Conservation (phyloP, 345 rosid species). For the Citrus mangshanensis region DNA sequence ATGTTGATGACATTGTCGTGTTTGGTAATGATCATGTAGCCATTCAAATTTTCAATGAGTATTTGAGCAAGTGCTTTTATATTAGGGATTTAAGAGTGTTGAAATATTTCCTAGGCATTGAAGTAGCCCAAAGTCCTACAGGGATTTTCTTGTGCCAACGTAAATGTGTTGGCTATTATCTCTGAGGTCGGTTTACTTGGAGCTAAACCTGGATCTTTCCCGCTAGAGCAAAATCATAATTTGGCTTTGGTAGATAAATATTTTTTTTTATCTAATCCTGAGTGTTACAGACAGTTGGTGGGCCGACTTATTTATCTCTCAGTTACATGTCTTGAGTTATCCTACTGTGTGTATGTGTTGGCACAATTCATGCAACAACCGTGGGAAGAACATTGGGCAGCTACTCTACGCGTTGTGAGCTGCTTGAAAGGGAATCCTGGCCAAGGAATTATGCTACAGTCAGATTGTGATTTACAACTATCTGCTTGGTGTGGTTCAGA, state of each 20-base stretch:
- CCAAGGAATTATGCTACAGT: not conserved
- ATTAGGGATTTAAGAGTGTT: not conserved
- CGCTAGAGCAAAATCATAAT: slow-evolving; percentile 9
- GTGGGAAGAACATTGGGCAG: not conserved
- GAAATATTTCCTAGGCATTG: not conserved
- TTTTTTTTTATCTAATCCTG: not conserved
- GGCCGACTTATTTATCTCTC: not conserved
- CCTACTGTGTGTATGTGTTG: not conserved
- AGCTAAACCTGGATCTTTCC: not conserved
- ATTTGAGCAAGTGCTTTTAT: not conserved
- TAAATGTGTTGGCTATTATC: slow-evolving; percentile 1
- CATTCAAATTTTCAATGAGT: not conserved
- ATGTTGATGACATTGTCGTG: not conserved
- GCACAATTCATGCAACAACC: not conserved
- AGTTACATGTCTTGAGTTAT: not conserved
- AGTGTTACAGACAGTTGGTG: not conserved
- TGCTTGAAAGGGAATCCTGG: not conserved
- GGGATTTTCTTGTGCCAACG: not conserved
- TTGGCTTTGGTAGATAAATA: not conserved
- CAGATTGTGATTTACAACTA: not conserved
- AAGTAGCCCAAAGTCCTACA: not conserved
- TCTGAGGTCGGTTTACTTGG: slow-evolving; percentile 4
- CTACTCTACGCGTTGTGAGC: not conserved
- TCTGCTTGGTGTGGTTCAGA: not conserved
- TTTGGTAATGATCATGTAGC: not conserved